Conservation (phyloP, 192 early-diverging fungal genomes). For the Neocallimastix lanati region DNA sequence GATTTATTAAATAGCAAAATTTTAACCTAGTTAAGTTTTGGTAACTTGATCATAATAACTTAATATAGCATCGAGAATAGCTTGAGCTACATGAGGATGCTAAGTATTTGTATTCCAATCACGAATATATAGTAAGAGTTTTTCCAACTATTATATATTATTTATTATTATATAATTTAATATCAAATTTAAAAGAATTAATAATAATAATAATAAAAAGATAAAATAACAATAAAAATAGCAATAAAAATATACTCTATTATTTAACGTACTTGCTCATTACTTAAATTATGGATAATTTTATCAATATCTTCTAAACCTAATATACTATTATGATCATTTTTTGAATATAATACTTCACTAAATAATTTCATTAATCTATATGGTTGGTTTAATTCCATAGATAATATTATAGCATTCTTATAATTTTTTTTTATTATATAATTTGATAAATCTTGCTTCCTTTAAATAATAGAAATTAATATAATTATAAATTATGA, state of each 20-base stretch:
- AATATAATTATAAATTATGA: too few species aligned
- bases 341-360: constrained; percentile 20
- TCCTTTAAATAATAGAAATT: constrained; percentile 14
- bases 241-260: too few species aligned
- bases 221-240: too few species aligned
- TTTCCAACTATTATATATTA: constrained; percentile 22
- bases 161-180: background rate
- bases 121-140: constrained; percentile 66
- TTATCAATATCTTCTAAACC: background rate
- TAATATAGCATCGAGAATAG: constrained; percentile 60
- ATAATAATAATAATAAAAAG: too few species aligned
- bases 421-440: constrained; percentile 74
- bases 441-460: constrained; percentile 82
- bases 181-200: too few species aligned
- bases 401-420: constrained; percentile 71
- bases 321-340: background rate
- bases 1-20: too few species aligned
- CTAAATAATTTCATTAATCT: constrained; percentile 55
- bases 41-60: constrained; percentile 43
- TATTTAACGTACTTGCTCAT: background rate
- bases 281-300: constrained; percentile 4
- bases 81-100: constrained; percentile 59
- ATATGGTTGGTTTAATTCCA: constrained; percentile 79
- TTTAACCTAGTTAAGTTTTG: constrained; percentile 49
- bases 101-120: constrained; percentile 92